Percentiles rank a stretch among this genome's conserved stretches.
Conservation (phyloP, 352 stramenopile genomes). For the Phytophthora kernoviae region DNA sequence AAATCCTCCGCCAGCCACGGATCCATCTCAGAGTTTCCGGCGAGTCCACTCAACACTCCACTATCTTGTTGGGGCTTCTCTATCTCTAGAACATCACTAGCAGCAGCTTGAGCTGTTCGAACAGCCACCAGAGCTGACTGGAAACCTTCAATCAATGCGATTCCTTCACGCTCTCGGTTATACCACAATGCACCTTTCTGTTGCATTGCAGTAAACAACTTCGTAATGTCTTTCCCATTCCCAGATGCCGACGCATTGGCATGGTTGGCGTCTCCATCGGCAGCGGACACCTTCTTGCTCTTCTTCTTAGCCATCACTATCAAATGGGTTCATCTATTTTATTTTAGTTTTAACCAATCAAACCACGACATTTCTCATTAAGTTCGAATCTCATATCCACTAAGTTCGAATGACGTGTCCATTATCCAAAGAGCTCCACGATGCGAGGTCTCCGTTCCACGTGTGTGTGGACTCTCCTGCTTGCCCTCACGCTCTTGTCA, state of each 20-base stretch:
- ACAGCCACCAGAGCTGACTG: constrained; percentile 62
- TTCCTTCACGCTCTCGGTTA: constrained; percentile 66
- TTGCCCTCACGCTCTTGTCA: constrained; percentile 20
- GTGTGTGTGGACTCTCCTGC: constrained; percentile 32
- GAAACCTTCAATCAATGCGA: constrained; percentile 68
- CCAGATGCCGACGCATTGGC: constrained; percentile 8
- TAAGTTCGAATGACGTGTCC: constrained; percentile 5
- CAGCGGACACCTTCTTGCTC: constrained; percentile 23
- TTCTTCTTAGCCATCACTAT: constrained; percentile 53
- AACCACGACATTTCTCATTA: too few relatives aligned
- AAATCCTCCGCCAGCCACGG: constrained; percentile 73
- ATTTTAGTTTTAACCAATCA: too few relatives aligned
- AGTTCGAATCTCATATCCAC: constrained; percentile 25
- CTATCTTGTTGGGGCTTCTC: constrained; percentile 8
- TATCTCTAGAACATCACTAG: not conserved
- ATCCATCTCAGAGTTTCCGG: constrained; percentile 53
- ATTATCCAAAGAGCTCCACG: not conserved
- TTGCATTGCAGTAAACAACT: constrained; percentile 52
- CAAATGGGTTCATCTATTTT: too few relatives aligned
- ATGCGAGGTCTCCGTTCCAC: constrained; percentile 26
- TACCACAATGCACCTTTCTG: constrained; percentile 56
- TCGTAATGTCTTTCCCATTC: not conserved
- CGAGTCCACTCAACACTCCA: constrained; percentile 31
- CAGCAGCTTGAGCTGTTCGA: constrained; percentile 26
- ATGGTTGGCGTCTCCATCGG: not conserved